phyloP scores from a whole-genome alignment of 768 basidiomycete genomes.

The Lactarius hatsudake region DNA sequence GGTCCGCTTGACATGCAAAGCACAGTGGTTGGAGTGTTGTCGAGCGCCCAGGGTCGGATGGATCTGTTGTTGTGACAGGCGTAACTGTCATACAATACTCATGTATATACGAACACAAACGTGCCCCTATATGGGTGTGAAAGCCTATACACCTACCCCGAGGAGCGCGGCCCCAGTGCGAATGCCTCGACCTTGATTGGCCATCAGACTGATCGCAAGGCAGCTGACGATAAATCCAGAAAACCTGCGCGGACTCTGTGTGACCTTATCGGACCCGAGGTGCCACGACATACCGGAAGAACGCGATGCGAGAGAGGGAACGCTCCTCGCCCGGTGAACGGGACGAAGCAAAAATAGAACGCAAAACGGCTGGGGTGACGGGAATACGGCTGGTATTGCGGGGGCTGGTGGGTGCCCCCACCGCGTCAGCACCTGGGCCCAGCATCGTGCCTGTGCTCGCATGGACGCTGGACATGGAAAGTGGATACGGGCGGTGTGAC shows the following conservation, averaged over 20 bases:
- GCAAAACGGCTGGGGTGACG: slow-evolving; percentile 76
- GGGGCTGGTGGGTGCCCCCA: slow-evolving; percentile 39
- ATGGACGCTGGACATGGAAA: slow-evolving; percentile 20
- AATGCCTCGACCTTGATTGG: slow-evolving; percentile 67
- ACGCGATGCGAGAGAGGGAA: slow-evolving; percentile 79
- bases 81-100: background rate
- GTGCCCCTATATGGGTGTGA: background rate
- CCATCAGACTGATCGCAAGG: slow-evolving; percentile 71
- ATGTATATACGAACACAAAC: slow-evolving; percentile 6
- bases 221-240: slow-evolving; percentile 82
- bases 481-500: slow-evolving; percentile 23
- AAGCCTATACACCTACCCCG: slow-evolving; percentile 49
- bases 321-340: slow-evolving; percentile 79
- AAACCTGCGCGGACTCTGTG: slow-evolving; percentile 47
- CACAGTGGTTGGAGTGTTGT: slow-evolving; percentile 37
- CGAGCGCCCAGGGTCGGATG: slow-evolving; percentile 32
- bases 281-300: slow-evolving; percentile 61
- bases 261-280: slow-evolving; percentile 1
- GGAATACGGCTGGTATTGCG: slow-evolving; percentile 64
- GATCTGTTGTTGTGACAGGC: slow-evolving; percentile 30
- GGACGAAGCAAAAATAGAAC: slow-evolving; percentile 85
- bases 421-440: slow-evolving; percentile 29
- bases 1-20: slow-evolving; percentile 37
- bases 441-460: slow-evolving; percentile 4
- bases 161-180: slow-evolving; percentile 63